Evolutionary conservation across 176 grass and related monocot genomes (phyloP), one percentile per base, ranked within the genome.

Genomic region (Miscanthus lutarioriparius): DNA sequence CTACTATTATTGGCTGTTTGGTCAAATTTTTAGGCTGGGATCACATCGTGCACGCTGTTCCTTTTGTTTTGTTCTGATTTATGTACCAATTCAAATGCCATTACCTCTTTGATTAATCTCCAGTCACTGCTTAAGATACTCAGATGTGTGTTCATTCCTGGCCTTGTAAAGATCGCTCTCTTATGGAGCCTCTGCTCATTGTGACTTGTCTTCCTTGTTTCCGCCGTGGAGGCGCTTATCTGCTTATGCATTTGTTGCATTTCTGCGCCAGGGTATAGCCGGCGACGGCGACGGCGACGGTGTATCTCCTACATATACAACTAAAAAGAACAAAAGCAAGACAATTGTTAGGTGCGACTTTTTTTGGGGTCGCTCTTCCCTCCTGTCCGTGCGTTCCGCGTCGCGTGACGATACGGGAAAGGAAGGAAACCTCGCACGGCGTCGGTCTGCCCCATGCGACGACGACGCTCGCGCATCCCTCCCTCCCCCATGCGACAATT

Each of bases 121-220:
- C n/a, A 3, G 76, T 64, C 20, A 51, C 71, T 54, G 26, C 83
- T 65, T 89, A 51, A 82, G 72, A 86, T 82, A 89, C 72, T 89
- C 78, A 40, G 77, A 81, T 41, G 8, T 81, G 19, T 67, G 23
- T 25, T 12, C 33, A 8, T n/a, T 17, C 78, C 72, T 36, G 22
- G 26, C 75, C 65, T 90, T 78, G 83, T 72, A 72, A 86, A 90
- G 2, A 28, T 64, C 83, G 83, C 54, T 77, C 2, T 4, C 39
- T 10, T 12, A 69, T 80, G 59, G 74, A 81, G n/a, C 40, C 28
- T 51, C 16, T 19, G 58, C 33, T 72, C 49, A 38, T 45, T 37
- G 32, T 39, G 22, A 26, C 27, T 33, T 20, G 54, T 10, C 23
- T 22, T 71, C 27, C 83, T 90, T 82, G 88, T 59, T 82, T 72